These are phyloP conservation scores for Wickerhamiella spandovensis DNA, from an alignment of 805 yeast species.

Conservation along the genomic window DNA sequence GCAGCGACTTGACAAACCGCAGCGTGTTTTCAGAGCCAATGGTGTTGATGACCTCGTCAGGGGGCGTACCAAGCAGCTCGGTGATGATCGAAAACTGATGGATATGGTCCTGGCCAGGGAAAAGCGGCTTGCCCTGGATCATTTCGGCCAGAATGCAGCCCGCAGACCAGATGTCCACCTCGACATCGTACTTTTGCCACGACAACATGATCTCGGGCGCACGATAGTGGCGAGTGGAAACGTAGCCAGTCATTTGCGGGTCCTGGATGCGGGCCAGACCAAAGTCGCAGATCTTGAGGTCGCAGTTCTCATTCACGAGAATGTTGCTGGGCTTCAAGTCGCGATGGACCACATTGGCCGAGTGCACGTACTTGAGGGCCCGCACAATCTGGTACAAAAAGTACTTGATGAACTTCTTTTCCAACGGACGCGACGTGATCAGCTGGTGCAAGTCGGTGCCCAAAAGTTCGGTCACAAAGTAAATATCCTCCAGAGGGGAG, in stretches of 20 bases:
- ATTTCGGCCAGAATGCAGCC: slow-evolving; percentile 96
- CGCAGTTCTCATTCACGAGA: slow-evolving; percentile 79
- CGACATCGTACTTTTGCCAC: slow-evolving; percentile 95
- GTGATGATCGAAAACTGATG: slow-evolving; percentile 96
- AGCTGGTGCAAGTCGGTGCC: slow-evolving; percentile 93
- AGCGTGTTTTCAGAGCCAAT: slow-evolving; percentile 92
- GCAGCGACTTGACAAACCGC: slow-evolving; percentile 85
- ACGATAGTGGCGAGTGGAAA: slow-evolving; percentile 86
- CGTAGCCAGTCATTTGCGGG: slow-evolving; percentile 98
- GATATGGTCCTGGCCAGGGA: slow-evolving; percentile 97
- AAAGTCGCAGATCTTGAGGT: slow-evolving; percentile 81
- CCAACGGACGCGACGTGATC: slow-evolving; percentile 84
- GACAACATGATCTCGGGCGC: slow-evolving; percentile 98
- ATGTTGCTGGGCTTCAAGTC: slow-evolving; percentile 75
- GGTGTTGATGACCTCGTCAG: slow-evolving; percentile 88
- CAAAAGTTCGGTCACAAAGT: slow-evolving; percentile 91
- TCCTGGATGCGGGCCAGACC: slow-evolving; percentile 96
- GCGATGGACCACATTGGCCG: slow-evolving; percentile 85
- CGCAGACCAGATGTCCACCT: slow-evolving; percentile 96
- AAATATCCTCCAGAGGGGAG: slow-evolving; percentile 86
- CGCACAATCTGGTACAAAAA: slow-evolving; percentile 85
- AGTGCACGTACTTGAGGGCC: slow-evolving; percentile 79
- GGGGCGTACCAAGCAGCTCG: slow-evolving; percentile 92
- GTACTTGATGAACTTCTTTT: slow-evolving; percentile 92
- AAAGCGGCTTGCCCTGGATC: slow-evolving; percentile 92